Conservation (phyloP, 108 stramenopile genomes). For the Mediolabrus comicus region DNA sequence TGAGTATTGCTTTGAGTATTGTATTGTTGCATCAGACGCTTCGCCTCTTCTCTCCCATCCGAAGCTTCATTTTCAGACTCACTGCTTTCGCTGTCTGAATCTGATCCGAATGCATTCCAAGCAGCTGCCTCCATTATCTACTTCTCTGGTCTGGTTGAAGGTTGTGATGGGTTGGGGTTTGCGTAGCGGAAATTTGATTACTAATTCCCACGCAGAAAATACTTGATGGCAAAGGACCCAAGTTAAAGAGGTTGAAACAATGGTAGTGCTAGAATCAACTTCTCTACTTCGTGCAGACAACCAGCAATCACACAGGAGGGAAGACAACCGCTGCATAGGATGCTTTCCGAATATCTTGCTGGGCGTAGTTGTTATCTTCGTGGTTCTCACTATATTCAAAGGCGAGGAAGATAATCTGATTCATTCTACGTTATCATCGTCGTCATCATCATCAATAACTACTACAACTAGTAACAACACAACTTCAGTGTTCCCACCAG, state of each 20-base stretch:
- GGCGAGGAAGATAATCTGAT: not conserved
- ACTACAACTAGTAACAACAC: not conserved
- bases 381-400: not conserved
- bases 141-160: too few relatives aligned
- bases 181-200: too few relatives aligned
- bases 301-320: not conserved
- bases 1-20: not conserved
- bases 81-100: not conserved
- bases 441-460: not conserved
- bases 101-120: constrained; percentile 1
- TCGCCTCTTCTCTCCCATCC: not conserved
- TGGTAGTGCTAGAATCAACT: not conserved
- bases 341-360: not conserved
- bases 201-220: too few relatives aligned
- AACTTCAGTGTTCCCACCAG: constrained; percentile 32
- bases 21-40: not conserved
- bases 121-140: not conserved
- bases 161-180: too few relatives aligned
- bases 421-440: too few relatives aligned
- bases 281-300: not conserved
- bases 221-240: too few relatives aligned
- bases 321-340: not conserved
- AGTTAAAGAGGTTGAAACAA: too few relatives aligned
- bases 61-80: not conserved
- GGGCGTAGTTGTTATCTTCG: not conserved